These are phyloP conservation scores for Beauveria brongniartii DNA, from an alignment of 2,329 filamentous ascomycete genomes.

Conservation along the genomic window DNA sequence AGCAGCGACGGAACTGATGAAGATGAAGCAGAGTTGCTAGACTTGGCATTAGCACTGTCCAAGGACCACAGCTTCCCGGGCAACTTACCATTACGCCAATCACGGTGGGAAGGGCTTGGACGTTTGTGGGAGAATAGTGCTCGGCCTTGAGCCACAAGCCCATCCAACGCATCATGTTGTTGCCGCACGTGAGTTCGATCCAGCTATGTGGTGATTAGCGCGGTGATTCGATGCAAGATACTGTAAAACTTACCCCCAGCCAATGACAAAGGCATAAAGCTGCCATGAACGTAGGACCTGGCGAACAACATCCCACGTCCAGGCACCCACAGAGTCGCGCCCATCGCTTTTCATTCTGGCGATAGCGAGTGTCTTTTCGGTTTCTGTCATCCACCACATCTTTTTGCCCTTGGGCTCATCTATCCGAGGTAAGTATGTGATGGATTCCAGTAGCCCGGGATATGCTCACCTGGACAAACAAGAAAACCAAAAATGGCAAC, in stretches of 20 bases:
- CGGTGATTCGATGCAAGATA: too few species aligned
- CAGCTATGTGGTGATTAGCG: background rate
- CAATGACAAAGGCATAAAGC: slow-evolving; percentile 12
- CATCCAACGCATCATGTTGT: slow-evolving; percentile 12
- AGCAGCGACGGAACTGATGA: slow-evolving; percentile 7
- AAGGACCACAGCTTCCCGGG: too few species aligned
- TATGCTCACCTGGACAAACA: slow-evolving; percentile 8
- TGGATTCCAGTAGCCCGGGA: background rate
- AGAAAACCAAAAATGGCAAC: slow-evolving; percentile 18
- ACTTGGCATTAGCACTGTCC: background rate
- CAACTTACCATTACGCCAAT: background rate
- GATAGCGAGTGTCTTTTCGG: background rate
- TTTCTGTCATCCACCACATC: slow-evolving; percentile 14
- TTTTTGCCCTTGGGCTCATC: slow-evolving; percentile 10
- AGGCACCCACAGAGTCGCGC: slow-evolving; percentile 4
- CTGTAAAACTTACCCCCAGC: slow-evolving; percentile 4
- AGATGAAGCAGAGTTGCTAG: slow-evolving; percentile 10
- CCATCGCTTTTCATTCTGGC: slow-evolving; percentile 8
- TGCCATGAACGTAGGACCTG: slow-evolving; percentile 10
- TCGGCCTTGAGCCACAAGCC: slow-evolving; percentile 10
- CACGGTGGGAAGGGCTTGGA: slow-evolving; percentile 8
- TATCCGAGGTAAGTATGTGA: background rate
- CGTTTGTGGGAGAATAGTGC: background rate
- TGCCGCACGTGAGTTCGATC: slow-evolving; percentile 11
- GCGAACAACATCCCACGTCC: slow-evolving; percentile 7